Base-by-base conservation (phyloP, 2,329 filamentous ascomycete species). In the Paraconiothyrium brasiliense region DNA sequence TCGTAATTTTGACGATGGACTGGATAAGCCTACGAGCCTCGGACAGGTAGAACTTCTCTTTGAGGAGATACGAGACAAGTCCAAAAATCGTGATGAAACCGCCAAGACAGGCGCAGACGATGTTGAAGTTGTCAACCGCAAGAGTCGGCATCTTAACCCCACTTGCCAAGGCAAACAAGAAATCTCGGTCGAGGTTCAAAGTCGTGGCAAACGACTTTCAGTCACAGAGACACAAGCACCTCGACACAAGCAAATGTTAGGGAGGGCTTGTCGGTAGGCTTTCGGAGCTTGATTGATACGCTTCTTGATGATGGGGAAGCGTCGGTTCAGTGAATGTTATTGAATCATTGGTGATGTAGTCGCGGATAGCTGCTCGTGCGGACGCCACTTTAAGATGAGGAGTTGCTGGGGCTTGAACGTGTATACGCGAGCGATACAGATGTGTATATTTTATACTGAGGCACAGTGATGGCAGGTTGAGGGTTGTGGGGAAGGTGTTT, bases 1-100 rank as follows among this genome's bases (percentile, higher is more conserved):
- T 47, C 20, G 58, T 24, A 58, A 46, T 39, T 48, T 49, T 41
- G 11, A 5, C n/a, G 7, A 37, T 20, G 13, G 14, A 20, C 20
- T 22, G 27, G 59, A 6, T 20, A 4, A 20, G 87, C 91, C 76
- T 83, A 94, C 92, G 83, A 57, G 94, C 92, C 85, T 97, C 94
- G 1, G 93, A 97, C 0, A 97, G 85, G 76, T 97, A 97, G 75
- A 92, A 94, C 60, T 89, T 90, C 80, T 97, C 94, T 75, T 97
- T 97, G 74, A 92, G 85, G 20, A 97, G 85, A 74, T 93, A 97
- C 0, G 93, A 97, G 0, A 97, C 92, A 47, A 97, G 82, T 3
- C 93, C 93, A 73, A 97, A 97, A n/a, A 96, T 69, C 0, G 92
- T 93, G 64, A 97, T 89, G 81, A 96, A 97, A 1, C 92, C 94